phyloP scores from a whole-genome alignment of 106 monocot genomes.

The Acanthochlamys bracteata region DNA sequence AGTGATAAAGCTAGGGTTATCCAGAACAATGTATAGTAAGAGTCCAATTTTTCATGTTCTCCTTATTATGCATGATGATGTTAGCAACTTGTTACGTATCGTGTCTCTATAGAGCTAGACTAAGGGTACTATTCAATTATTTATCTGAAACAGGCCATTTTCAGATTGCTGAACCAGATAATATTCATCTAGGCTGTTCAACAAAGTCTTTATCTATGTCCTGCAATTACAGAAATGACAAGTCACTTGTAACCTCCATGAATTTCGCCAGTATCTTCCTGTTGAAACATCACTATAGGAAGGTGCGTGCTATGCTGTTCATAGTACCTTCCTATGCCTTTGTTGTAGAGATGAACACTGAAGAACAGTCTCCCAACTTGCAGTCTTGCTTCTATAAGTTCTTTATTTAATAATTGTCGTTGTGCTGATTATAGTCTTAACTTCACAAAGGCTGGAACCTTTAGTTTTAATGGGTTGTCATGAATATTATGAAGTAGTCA shows the following conservation, averaged over 20 bases:
- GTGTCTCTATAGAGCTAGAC: neutral
- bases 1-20: no score
- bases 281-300: constrained; percentile 40
- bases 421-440: no score
- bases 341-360: neutral
- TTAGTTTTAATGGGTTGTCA: no score
- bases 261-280: constrained; percentile 36
- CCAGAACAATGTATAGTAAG: no score
- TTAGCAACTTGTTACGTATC: neutral
- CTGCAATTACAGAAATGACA: constrained; percentile 36
- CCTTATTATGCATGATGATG: neutral
- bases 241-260: constrained; percentile 36
- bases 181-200: constrained; percentile 39
- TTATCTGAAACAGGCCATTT: constrained; percentile 34
- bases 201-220: constrained; percentile 38
- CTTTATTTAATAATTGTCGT: no score
- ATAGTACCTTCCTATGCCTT: neutral
- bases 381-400: no score
- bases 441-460: no score
- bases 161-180: constrained; percentile 38
- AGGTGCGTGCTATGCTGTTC: constrained; percentile 24
- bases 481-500: no score
- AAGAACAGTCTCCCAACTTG: neutral
- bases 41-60: neutral
- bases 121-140: neutral